Evolutionary conservation across 495 filamentous ascomycete species (phyloP).

Genomic region (Aspergillus funiculosus): DNA sequence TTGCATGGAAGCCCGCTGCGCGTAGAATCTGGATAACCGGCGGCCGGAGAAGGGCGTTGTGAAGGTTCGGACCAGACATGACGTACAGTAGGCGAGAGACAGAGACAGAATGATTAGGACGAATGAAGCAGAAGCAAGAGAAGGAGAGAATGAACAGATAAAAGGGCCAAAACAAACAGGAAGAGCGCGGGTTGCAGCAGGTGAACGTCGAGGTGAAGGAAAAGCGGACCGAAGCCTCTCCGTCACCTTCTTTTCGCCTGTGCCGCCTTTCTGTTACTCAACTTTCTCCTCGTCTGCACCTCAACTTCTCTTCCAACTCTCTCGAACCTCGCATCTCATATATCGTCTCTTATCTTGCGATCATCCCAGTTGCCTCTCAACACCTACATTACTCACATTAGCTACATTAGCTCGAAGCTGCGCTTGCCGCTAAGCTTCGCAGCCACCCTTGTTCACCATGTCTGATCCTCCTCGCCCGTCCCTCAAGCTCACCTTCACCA

Average conservation of each 20-base stretch:
- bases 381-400: background rate
- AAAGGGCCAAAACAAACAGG: background rate
- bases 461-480: conserved; percentile 38
- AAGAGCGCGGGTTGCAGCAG: conserved; percentile 1
- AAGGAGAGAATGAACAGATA: too few relatives aligned
- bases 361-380: too few relatives aligned
- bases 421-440: background rate
- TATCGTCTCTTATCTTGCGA: too few relatives aligned
- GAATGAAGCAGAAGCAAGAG: background rate
- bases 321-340: conserved; percentile 1
- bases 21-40: conserved; percentile 80
- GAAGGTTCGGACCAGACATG: conserved; percentile 49
- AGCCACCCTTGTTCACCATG: conserved; percentile 13
- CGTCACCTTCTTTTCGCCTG: background rate
- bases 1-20: conserved; percentile 74
- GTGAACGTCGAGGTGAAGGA: conserved; percentile 1
- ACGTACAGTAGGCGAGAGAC: conserved; percentile 1
- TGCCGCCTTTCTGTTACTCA: conserved; percentile 1
- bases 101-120: too few relatives aligned
- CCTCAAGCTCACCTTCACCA: conserved; percentile 49
- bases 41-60: conserved; percentile 73
- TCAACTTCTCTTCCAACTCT: background rate
- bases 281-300: background rate
- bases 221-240: conserved; percentile 1
- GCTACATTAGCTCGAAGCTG: background rate